Base-by-base conservation (phyloP, 805 yeast species). In the Metschnikowia corniflorae region DNA sequence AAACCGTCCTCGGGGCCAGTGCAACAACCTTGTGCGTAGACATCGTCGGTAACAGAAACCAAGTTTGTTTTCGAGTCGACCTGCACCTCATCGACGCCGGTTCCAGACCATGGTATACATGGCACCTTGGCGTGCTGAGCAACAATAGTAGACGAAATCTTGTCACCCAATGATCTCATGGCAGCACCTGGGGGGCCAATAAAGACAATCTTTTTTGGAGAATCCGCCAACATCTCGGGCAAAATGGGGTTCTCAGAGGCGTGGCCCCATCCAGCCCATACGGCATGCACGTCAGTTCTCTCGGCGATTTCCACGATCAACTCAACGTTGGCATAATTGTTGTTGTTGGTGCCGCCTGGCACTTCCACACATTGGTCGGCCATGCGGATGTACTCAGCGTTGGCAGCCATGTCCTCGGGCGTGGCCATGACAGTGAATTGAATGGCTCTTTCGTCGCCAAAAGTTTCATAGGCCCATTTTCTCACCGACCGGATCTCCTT, bases 201-300 rank as follows among this genome's bases (percentile, higher is more conserved):
- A 57, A 93, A 93, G 38, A 93, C 74, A 54, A 94, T 84, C 56
- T 77, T 85, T 63, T 87, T 83, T 43, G 89, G 87, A 14, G 96
- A 87, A n/a, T 82, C 82, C 12, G 97, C 97, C 60, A 93, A 74
- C 63, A 76, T 79, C 65, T 93, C 98, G 19, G 99, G 99, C 49
- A 93, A 77, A 31, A 70, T 62, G 18, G 99, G 99, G 68, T 94
- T 91, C 70, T 93, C 99, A n/a, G 96, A 86, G 19, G 99, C 99
- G 61, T 94, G 98, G 55, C 99, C 99, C 99, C 99, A 93, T 55
- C 99, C 99, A 23, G 99, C 99, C 99, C 99, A 93, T 40, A 93
- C 99, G 17, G 98, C 99, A 61, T 93, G 95, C 39, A 86, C 97
- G 49, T 86, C 78, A 29, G 95, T 83, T 70, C 97, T 83, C 69